Base-by-base conservation (phyloP, 2,329 filamentous ascomycete species). In the Stemphylium lycopersici region DNA sequence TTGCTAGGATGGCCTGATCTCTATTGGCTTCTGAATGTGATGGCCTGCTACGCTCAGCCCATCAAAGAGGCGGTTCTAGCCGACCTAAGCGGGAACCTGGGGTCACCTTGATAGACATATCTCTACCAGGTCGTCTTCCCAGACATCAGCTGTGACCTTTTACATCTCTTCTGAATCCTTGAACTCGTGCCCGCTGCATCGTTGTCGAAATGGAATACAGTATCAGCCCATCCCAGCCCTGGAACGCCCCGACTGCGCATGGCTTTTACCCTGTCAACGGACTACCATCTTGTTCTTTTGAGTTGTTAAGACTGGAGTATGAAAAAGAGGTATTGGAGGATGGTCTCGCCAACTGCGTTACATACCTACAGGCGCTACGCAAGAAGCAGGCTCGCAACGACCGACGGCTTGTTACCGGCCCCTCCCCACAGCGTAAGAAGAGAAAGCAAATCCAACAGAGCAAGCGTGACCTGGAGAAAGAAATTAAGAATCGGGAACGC, bases 401-500 rank as follows among this genome's bases (percentile, higher is more conserved):
- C n/a, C 61, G 59, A 3, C 56, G 59, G 6, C 53, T 74, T 22
- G 54, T 39, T 20, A 29, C 44, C 6, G 60, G 59, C 13, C 55
- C 52, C 2, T 46, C 38, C 7, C 53, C 36, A 12, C 62, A 61
- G 11, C 58, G 63, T 31, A 61, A 65, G 33, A 75, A 72, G 51
- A 65, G 54, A 53, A 74, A 74, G 59, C 69, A 63, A 58, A 62
- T 69, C 1, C 54, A 61, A 33, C 70, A 75, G 22, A 63, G 48
- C 31, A 66, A 61, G 50, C 69, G 63, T 43, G 52, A 66, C 20
- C 63, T 72, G 8, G 53, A 62, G 43, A 70, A 58, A 39, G 71
- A 72, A n/a, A 74, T 74, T 29, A 62, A 63, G 36, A 62, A 68
- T 13, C 65, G 66, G 37, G 66, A 73, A 43, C 66, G 65, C 37